Evolutionary conservation across 2,329 filamentous ascomycete species (phyloP).

Genomic region (Lasiodiplodia hormozganensis): DNA sequence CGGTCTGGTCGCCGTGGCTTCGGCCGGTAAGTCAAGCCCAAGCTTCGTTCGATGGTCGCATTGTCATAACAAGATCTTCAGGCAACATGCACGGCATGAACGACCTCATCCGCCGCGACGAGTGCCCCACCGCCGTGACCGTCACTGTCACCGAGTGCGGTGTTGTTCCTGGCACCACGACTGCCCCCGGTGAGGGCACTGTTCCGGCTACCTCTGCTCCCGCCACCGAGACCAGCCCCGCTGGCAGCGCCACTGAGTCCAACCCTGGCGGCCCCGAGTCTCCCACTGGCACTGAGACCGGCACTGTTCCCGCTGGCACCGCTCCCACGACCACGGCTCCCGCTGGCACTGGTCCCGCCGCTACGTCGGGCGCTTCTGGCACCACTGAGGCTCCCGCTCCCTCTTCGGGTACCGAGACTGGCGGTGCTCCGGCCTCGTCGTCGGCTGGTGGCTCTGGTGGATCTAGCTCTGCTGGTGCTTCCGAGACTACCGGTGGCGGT

Average conservation of each 20-base stretch:
- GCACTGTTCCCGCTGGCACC: conserved; percentile 4
- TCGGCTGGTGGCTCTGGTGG: conserved; percentile 8
- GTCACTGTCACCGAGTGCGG: conserved; percentile 14
- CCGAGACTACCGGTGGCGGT: conserved; percentile 1
- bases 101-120: conserved; percentile 20
- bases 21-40: conserved; percentile 11
- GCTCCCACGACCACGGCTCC: conserved; percentile 1
- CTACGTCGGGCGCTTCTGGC: conserved; percentile 1
- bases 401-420: conserved; percentile 14
- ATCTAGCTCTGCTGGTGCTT: neutral
- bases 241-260: neutral
- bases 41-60: neutral
- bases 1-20: conserved; percentile 18
- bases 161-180: neutral
- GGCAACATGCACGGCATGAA: conserved; percentile 17
- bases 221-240: conserved; percentile 12
- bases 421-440: conserved; percentile 8
- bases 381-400: conserved; percentile 2
- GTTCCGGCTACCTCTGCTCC: conserved; percentile 2
- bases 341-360: conserved; percentile 5
- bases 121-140: conserved; percentile 14
- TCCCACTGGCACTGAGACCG: neutral
- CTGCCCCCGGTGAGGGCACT: neutral
- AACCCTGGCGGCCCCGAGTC: conserved; percentile 1
- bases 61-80: conserved; percentile 10